Conservation (phyloP, 1,139 yeast genomes). For the Yamadazyma atlantica region DNA sequence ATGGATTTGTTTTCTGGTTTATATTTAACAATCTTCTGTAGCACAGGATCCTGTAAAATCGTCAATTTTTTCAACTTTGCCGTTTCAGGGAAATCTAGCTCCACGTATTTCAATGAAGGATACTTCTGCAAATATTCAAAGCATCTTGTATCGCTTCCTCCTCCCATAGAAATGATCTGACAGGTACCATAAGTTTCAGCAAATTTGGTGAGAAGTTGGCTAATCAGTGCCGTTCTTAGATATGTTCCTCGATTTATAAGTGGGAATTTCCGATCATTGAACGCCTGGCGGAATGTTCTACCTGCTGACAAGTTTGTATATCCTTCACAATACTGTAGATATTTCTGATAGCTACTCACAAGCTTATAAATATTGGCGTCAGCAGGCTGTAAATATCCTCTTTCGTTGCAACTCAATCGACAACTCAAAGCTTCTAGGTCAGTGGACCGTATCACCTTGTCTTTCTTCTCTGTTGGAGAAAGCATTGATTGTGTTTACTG, state of each 20-base stretch:
- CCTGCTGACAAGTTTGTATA: conserved; percentile 41
- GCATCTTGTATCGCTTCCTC: conserved; percentile 93
- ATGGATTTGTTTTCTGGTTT: conserved; percentile 7
- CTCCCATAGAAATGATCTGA: conserved; percentile 82
- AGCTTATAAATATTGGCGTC: conserved; percentile 53
- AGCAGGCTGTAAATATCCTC: conserved; percentile 48
- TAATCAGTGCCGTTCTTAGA: conserved; percentile 66
- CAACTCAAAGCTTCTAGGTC: conserved; percentile 86
- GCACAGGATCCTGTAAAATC: conserved; percentile 32
- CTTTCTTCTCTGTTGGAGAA: conserved; percentile 39
- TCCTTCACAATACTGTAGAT: conserved; percentile 40
- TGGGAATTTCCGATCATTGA: conserved; percentile 61
- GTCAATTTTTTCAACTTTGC: conserved; percentile 59
- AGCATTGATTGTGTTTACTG: too few species aligned
- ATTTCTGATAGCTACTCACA: conserved; percentile 37
- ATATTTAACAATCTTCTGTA: conserved; percentile 21
- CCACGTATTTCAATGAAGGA: conserved; percentile 51
- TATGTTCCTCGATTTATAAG: conserved; percentile 83
- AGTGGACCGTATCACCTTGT: conserved; percentile 63
- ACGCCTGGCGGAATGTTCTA: conserved; percentile 40
- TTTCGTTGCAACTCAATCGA: conserved; percentile 56
- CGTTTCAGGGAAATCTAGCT: conserved; percentile 72
- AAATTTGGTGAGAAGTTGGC: conserved; percentile 52
- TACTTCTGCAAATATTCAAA: conserved; percentile 43
- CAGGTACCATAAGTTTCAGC: conserved; percentile 31